A percentile compares a stretch with the other conserved stretches of the same genome.
phyloP scores from a whole-genome alignment of 2,329 filamentous ascomycete genomes.

The Chrysoporthe cubensis region DNA sequence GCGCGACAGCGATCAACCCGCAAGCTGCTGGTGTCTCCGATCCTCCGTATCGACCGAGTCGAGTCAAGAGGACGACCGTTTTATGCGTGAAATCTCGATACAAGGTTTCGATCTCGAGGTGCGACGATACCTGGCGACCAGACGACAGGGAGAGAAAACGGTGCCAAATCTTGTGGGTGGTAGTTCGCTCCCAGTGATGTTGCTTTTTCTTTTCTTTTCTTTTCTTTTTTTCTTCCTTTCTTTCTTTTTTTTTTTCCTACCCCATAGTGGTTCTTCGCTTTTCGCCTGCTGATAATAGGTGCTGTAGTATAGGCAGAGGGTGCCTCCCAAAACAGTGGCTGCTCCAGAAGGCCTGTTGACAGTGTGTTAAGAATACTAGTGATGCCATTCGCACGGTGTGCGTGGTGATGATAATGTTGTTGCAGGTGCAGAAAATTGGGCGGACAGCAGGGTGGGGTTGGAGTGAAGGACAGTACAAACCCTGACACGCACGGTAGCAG shows the following conservation, averaged over 20 bases:
- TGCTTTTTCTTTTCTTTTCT: background rate
- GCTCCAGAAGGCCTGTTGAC: background rate
- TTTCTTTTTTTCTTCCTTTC: no score
- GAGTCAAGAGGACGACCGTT: background rate
- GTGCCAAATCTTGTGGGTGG: background rate
- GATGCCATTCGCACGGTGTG: background rate
- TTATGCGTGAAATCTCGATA: background rate
- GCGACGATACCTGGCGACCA: background rate
- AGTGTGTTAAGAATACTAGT: background rate
- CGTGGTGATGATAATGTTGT: background rate
- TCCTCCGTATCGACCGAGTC: slow-evolving; percentile 1
- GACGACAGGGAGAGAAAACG: background rate
- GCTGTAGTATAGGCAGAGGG: background rate
- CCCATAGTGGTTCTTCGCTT: background rate
- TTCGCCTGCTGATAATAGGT: background rate
- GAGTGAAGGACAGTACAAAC: background rate
- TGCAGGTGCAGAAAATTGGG: background rate
- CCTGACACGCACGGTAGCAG: background rate
- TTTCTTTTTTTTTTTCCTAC: background rate
- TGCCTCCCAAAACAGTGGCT: background rate
- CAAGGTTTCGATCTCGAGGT: background rate
- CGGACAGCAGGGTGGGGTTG: background rate
- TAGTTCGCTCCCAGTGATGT: background rate
- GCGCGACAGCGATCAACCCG: background rate
- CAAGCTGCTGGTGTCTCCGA: slow-evolving; percentile 3